Conservation (phyloP, 2,329 filamentous ascomycete species). For the Magnaporthales sp. region DNA sequence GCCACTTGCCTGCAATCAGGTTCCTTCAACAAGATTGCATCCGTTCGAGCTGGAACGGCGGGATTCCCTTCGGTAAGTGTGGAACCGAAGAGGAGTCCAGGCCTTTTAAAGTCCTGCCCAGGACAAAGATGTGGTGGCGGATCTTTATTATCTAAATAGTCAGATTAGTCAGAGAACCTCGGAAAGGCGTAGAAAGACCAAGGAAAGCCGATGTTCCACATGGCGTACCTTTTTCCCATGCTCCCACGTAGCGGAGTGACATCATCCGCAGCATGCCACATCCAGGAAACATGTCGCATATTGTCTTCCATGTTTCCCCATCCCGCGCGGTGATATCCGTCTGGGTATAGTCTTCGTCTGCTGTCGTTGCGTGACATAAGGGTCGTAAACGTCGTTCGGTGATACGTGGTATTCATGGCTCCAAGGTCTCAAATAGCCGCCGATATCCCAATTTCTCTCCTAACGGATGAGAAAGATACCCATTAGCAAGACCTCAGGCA, state of each 20-base stretch:
- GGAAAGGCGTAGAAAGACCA: background rate
- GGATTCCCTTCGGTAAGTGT: background rate
- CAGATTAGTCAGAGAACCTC: too few relatives aligned
- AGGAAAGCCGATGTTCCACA: background rate
- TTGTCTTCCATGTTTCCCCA: background rate
- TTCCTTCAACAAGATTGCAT: background rate
- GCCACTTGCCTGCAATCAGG: background rate
- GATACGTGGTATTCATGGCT: background rate
- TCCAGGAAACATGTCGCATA: background rate
- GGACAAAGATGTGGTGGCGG: constrained; percentile 5
- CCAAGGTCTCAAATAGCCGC: background rate
- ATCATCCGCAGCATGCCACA: background rate
- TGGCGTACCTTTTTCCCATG: background rate
- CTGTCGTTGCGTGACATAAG: background rate
- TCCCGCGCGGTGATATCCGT: background rate
- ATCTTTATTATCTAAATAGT: background rate
- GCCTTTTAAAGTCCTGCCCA: constrained; percentile 11
- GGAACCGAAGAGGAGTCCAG: constrained; percentile 1
- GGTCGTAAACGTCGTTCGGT: background rate
- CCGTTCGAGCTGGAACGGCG: background rate
- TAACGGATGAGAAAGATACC: background rate
- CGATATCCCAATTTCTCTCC: background rate
- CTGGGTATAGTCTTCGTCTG: background rate
- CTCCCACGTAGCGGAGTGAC: background rate
- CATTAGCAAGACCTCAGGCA: background rate